Evolutionary conservation across 2,329 filamentous ascomycete genomes (phyloP).

Genomic region (Penicillium sp.): DNA sequence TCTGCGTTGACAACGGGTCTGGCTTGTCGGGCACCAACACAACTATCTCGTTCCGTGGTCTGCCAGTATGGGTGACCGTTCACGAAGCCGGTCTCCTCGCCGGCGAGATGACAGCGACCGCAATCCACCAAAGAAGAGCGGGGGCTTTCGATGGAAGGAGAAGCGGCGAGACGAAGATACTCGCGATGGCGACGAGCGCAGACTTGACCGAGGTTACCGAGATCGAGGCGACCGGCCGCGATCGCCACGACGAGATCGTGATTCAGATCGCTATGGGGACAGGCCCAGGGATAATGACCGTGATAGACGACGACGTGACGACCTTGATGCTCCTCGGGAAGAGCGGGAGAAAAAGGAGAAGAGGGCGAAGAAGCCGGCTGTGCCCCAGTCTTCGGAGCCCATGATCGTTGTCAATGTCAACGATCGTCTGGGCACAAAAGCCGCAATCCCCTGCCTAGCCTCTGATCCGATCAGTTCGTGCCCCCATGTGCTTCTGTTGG

Average conservation of each 20-base stretch:
- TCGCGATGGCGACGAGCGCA: conserved; percentile 46
- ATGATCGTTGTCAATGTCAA: conserved; percentile 96
- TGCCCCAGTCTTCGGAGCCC: conserved; percentile 57
- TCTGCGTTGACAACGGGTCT: conserved; percentile 18
- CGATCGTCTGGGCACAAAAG: conserved; percentile 93
- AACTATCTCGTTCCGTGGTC: conserved; percentile 10
- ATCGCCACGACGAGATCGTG: conserved; percentile 37
- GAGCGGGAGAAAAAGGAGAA: conserved; percentile 39
- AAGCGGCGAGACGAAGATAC: conserved; percentile 51
- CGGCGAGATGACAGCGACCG: conserved; percentile 35
- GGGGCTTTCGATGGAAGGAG: conserved; percentile 50
- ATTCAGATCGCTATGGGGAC: conserved; percentile 35
- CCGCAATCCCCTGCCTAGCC: conserved; percentile 83
- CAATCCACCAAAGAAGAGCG: conserved; percentile 41
- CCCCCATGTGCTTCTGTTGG: not conserved
- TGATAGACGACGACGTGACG: conserved; percentile 38
- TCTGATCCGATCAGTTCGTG: conserved; percentile 67
- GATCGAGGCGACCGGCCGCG: conserved; percentile 35
- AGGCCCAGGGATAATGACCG: conserved; percentile 43
- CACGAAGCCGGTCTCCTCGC: conserved; percentile 46
- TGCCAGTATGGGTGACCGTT: conserved; percentile 35
- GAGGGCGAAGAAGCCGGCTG: conserved; percentile 32
- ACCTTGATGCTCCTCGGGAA: conserved; percentile 29
- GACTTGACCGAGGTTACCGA: conserved; percentile 54
- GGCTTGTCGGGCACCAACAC: conserved; percentile 21